A percentile compares a stretch with the other conserved stretches of the same genome.
These are phyloP conservation scores for Aspergillus hortae DNA, from an alignment of 2,329 filamentous ascomycete species.

Conservation along the genomic window DNA sequence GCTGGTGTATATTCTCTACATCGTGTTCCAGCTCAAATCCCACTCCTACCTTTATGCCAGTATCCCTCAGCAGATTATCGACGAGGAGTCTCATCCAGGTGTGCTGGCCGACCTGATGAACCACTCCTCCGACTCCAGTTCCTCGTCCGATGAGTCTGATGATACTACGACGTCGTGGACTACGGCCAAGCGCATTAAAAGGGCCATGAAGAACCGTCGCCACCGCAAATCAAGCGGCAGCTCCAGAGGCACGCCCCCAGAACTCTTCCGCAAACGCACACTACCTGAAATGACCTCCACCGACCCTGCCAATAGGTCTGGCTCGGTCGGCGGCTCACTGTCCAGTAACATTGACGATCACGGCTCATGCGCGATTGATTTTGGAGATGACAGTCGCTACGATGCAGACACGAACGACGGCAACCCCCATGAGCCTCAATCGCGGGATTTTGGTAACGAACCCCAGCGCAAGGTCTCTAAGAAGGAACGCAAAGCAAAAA, in stretches of 20 bases:
- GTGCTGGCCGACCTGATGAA: constrained; percentile 79
- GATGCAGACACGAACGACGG: constrained; percentile 23
- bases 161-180: constrained; percentile 65
- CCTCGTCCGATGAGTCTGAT: constrained; percentile 64
- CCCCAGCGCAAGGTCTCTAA: constrained; percentile 13
- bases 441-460: constrained; percentile 28
- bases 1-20: constrained; percentile 76
- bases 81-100: constrained; percentile 84
- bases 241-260: constrained; percentile 51
- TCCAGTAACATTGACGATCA: constrained; percentile 19
- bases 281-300: constrained; percentile 13
- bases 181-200: constrained; percentile 70
- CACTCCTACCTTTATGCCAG: constrained; percentile 90
- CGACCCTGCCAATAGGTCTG: constrained; percentile 14
- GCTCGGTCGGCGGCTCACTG: constrained; percentile 21
- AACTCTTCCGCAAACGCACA: constrained; percentile 22
- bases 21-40: constrained; percentile 87
- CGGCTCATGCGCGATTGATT: constrained; percentile 21
- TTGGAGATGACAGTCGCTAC: constrained; percentile 26
- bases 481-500: constrained; percentile 12
- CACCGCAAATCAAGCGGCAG: constrained; percentile 74
- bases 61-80: constrained; percentile 87
- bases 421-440: constrained; percentile 20
- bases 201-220: constrained; percentile 67
- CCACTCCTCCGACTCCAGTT: constrained; percentile 41